phyloP scores from a whole-genome alignment of 495 filamentous ascomycete species.

The Gamarada debralockiae region DNA sequence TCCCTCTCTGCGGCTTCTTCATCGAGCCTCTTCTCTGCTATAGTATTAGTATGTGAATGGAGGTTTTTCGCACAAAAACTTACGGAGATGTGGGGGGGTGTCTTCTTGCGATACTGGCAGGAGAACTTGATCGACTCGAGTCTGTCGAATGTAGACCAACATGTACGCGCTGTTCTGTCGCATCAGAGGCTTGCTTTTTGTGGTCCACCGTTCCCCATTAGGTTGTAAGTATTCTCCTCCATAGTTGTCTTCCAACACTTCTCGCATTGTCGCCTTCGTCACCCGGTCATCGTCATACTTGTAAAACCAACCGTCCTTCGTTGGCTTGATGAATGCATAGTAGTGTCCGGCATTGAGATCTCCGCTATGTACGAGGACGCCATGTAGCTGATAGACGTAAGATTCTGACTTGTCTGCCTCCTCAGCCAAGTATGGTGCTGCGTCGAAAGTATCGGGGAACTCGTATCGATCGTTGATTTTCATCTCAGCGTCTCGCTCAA shows the following conservation, averaged over 20 bases:
- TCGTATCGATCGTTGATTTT: conserved; percentile 99
- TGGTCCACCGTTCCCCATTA: conserved; percentile 32
- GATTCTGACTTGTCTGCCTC: conserved; percentile 85
- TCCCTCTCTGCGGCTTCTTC: conserved; percentile 77
- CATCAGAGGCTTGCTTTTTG: conserved; percentile 44
- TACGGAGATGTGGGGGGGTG: conserved; percentile 73
- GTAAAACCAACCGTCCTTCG: conserved; percentile 90
- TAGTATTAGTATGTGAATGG: conserved; percentile 38
- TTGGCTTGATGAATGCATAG: conserved; percentile 93
- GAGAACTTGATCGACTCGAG: conserved; percentile 73
- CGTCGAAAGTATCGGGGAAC: conserved; percentile 92
- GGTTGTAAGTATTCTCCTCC: conserved; percentile 77
- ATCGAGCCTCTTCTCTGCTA: conserved; percentile 54
- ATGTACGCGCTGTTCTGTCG: conserved; percentile 81
- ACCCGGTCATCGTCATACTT: conserved; percentile 97
- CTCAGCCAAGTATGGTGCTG: conserved; percentile 79
- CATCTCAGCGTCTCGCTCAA: conserved; percentile 94
- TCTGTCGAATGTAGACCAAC: conserved; percentile 95
- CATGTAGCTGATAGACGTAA: conserved; percentile 88
- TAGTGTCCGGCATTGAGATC: conserved; percentile 99
- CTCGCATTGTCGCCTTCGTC: conserved; percentile 83
- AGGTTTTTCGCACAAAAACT: conserved; percentile 28
- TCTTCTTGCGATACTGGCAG: conserved; percentile 69
- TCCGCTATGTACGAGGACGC: conserved; percentile 93
- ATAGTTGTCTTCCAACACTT: conserved; percentile 95